Conservation (phyloP, 140 eudicot genomes). For the Erigeron philadelphicus region DNA sequence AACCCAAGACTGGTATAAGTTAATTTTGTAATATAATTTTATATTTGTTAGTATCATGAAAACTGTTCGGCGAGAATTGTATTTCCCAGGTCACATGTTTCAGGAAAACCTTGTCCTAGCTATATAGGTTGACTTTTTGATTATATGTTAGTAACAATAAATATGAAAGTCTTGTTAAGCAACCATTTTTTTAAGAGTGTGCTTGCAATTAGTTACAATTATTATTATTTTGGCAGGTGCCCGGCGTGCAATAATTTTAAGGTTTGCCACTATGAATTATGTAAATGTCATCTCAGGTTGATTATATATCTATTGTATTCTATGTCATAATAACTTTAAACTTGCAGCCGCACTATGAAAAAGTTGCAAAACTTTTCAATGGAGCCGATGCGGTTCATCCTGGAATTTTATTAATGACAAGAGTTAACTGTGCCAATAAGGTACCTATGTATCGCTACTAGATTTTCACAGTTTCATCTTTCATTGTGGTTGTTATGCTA, state of each 20-base stretch:
- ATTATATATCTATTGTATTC: slow-evolving; percentile 3
- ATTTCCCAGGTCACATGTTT: too few species aligned
- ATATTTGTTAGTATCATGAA: too few species aligned
- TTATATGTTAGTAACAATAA: too few species aligned
- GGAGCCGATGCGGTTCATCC: slow-evolving; percentile 87
- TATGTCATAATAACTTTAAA: slow-evolving; percentile 5
- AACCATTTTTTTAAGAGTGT: too few species aligned
- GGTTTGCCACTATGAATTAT: slow-evolving; percentile 34
- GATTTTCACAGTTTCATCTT: too few species aligned
- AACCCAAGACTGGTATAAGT: too few species aligned
- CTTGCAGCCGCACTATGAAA: slow-evolving; percentile 87
- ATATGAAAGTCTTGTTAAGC: too few species aligned
- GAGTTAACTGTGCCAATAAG: slow-evolving; percentile 86
- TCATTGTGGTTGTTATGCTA: too few species aligned
- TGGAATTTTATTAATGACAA: slow-evolving; percentile 65
- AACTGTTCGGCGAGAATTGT: too few species aligned
- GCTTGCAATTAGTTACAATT: not conserved
- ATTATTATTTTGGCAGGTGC: slow-evolving; percentile 55
- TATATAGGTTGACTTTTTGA: too few species aligned
- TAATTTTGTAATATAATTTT: too few species aligned
- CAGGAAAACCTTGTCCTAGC: too few species aligned
- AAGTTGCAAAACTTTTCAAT: slow-evolving; percentile 78
- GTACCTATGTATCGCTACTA: slow-evolving; percentile 31
- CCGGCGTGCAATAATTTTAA: slow-evolving; percentile 96
- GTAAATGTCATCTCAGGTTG: not conserved